Base-by-base conservation (phyloP, 495 filamentous ascomycete genomes). In the Aspergillus funiculosus region DNA sequence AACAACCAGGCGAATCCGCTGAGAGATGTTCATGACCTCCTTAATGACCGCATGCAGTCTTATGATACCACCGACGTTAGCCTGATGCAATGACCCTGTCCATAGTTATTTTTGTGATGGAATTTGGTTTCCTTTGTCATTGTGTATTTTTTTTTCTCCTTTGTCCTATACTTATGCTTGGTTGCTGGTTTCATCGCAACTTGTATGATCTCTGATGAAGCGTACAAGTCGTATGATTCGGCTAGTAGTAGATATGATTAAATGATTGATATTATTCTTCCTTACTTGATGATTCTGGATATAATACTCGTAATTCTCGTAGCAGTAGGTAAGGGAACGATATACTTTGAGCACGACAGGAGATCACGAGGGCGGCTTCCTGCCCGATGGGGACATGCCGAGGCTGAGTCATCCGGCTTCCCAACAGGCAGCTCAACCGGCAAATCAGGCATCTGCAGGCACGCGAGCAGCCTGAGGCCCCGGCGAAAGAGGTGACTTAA, bases 1-100 rank as follows among this genome's bases (percentile, higher is more conserved):
- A 18, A 24, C 6, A 26, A 10, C 34, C 3, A 20, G 34, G 22
- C 17, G 9, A 13, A 19, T 8, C 13, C 14, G 5, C 10, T 19
- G 39, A 42, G 24, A 17, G n/a, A n/a, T 25, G 42, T 5, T 25
- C 11, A 45, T 45, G 42, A 25, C 22, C 13, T 34, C 18, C n/a
- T 24, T 24, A 14, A 4, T 26, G 14, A 31, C 6, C 11, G 44
- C 36, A 25, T 26, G 18, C 28, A 11, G 20, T 45, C 25, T 50
- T 46, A 41, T 24, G 56, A 60, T 61, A 63, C 60, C 59, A 63
- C 59, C 30, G 34, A 39, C 37, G 44, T 15, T 38, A 34, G n/a
- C 7, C 21, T 35, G 35, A 22, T 22, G 5, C 5, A 1, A 36
- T 39, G 15, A n/a, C 38, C 27, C 42, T 51, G 22, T 40, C 39